Base-by-base conservation (phyloP, 2,329 filamentous ascomycete species). In the Botrytis pseudocinerea region DNA sequence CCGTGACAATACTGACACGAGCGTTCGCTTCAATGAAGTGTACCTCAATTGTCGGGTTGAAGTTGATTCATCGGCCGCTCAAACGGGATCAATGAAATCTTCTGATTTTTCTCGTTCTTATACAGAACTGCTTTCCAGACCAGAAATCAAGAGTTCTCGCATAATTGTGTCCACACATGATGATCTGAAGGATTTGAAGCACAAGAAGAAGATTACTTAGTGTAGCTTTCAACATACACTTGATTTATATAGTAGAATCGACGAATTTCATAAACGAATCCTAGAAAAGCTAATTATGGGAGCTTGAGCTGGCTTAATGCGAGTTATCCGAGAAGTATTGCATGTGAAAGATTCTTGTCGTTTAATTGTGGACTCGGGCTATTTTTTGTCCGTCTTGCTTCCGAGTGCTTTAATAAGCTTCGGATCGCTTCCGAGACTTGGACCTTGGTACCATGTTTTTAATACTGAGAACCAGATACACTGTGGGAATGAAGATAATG, bases 11-110 rank as follows among this genome's bases (percentile, higher is more conserved):
- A 69, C 66, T 18, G 71, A 77, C 0, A 81, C 80, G 5, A 83
- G 82, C 69, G 76, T 84, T 14, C 82, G 82, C 28, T 81, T 83
- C 76, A 82, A 83, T 71, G 83, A 84, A 73, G 76, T 83, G n/a
- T 83, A 82, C 70, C 80, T 84, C 2, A 75, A 57, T 64, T 77
- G 77, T 18, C 78, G 77, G 4, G 80, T 82, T 32, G 78, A 80
- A 71, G 73, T 78, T 6, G 79, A 80, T 70, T 76, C 72, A 5
- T 75, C 70, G 20, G 78, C 77, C 12, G 73, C 64, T 18, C 20
- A 74, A 48, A 51, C 59, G 16, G 75, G 74, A 16, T 54, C 65
- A 18, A 74, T 75, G 22, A 75, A 60, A n/a, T 70, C 77, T 28
- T 74, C 75, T 18, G 75, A 76, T 25, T 79, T 78, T 57, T 72